Evolutionary conservation across 345 rosid genomes (phyloP), one percentile per base, ranked within the genome.

Genomic region (Salix dunnii): DNA sequence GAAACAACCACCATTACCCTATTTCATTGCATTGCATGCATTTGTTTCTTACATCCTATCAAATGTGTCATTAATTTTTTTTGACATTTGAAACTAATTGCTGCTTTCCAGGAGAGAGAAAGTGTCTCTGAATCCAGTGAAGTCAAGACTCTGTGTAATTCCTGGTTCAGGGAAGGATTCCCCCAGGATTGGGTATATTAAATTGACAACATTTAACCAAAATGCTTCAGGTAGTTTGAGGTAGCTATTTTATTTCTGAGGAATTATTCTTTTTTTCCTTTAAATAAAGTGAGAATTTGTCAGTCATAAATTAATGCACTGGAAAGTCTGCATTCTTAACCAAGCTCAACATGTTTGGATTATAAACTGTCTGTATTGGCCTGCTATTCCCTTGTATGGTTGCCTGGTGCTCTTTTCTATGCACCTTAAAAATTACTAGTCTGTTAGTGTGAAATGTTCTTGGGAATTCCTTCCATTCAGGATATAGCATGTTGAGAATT

Each of bases 81-180:
- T 33, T 33, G 58, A 31, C 12, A 51, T 63, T 62, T 18, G 21
- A 55, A 64, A 64, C 64, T 67, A 61, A 80, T 70, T 78, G 72
- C 61, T 81, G 71, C 62, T 74, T 70, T 72, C 75, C 87, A 95
- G 99, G 86, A 85, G 99, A 71, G 97, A 90, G 84, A 86, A 82
- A 78, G 91, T 91, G 36, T 91, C 96, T 20, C 78, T 93, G 61
- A 95, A 91, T 89, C 99, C 98, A 0, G 98, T 95, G 78, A 91
- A 87, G 89, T 87, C 96, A 73, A 95, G 94, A 78, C 83, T 91
- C 63, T 95, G 99, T 46, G 87, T 89, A 79, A 66, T 93, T 65
- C 90, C 94, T 80, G 90, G 91, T 74, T 85, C 91, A 0, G 96
- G 88, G 75, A 89, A 83, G 84, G 89, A 85, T 75, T 87, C 89